These are phyloP conservation scores for Cyclaneusma minus DNA, from an alignment of 2,329 filamentous ascomycete species.

Conservation along the genomic window DNA sequence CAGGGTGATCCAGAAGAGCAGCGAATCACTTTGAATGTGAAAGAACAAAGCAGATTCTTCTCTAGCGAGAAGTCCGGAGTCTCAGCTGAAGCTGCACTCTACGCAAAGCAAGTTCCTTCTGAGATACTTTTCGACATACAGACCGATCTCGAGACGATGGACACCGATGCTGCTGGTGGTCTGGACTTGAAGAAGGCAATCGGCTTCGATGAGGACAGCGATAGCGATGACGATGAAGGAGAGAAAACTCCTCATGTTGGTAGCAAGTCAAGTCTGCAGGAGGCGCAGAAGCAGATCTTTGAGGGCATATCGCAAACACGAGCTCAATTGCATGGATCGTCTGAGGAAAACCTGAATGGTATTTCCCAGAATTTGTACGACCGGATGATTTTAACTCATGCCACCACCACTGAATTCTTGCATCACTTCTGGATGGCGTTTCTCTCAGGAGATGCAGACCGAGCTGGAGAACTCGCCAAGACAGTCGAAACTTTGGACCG, in stretches of 20 bases:
- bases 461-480: slow-evolving; percentile 65
- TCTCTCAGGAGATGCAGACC: slow-evolving; percentile 70
- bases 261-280: slow-evolving; percentile 48
- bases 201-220: slow-evolving; percentile 54
- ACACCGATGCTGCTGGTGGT: slow-evolving; percentile 30
- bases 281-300: slow-evolving; percentile 51
- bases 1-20: slow-evolving; percentile 58
- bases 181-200: slow-evolving; percentile 48
- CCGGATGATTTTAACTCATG: slow-evolving; percentile 61
- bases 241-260: slow-evolving; percentile 44
- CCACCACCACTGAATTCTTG: slow-evolving; percentile 89
- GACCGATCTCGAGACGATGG: slow-evolving; percentile 39
- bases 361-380: slow-evolving; percentile 38
- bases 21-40: slow-evolving; percentile 72
- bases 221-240: slow-evolving; percentile 46
- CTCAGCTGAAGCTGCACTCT: slow-evolving; percentile 26
- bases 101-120: slow-evolving; percentile 53
- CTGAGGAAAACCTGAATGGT: slow-evolving; percentile 19
- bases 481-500: slow-evolving; percentile 69
- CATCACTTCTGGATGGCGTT: slow-evolving; percentile 94
- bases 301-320: slow-evolving; percentile 47
- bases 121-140: slow-evolving; percentile 52
- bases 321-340: slow-evolving; percentile 34
- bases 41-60: slow-evolving; percentile 75
- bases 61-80: slow-evolving; percentile 33